phyloP scores from a whole-genome alignment of 345 rosid genomes.

The Pistacia vera region DNA sequence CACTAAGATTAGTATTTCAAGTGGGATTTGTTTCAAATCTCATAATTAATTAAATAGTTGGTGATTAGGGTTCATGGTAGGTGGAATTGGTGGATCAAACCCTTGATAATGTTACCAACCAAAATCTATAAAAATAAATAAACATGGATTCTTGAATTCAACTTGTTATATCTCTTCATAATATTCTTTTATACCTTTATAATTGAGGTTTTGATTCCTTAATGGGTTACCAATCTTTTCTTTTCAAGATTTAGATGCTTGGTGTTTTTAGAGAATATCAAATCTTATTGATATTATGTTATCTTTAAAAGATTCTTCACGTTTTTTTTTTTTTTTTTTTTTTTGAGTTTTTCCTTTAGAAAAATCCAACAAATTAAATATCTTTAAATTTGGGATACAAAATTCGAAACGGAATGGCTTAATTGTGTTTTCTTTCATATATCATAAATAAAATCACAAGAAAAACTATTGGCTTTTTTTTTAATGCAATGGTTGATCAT shows the following conservation, averaged over 20 bases:
- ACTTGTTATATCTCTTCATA: constrained; percentile 4
- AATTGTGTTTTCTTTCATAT: neutral
- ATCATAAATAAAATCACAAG: no score
- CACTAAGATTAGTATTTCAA: neutral
- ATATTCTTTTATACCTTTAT: neutral
- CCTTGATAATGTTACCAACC: constrained; percentile 28
- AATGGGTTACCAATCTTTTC: neutral
- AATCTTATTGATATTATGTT: constrained; percentile 8
- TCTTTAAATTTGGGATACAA: neutral
- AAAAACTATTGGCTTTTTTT: no score
- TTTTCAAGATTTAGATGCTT: constrained; percentile 8
- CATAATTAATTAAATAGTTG: constrained; percentile 7
- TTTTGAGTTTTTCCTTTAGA: neutral
- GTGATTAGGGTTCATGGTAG: constrained; percentile 29
- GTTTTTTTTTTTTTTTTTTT: neutral
- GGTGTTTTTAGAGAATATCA: neutral
- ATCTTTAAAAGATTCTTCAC: neutral
- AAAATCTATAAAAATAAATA: neutral
- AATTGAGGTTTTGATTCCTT: neutral
- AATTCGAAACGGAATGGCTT: constrained; percentile 4
- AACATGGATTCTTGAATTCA: constrained; percentile 9
- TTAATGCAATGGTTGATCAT: no score
- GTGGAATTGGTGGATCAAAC: constrained; percentile 41
- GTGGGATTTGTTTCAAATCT: constrained; percentile 26
- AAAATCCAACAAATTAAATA: neutral